These are phyloP conservation scores for Colletotrichum endophyticum DNA, from an alignment of 2,329 filamentous ascomycete species.

Conservation along the genomic window DNA sequence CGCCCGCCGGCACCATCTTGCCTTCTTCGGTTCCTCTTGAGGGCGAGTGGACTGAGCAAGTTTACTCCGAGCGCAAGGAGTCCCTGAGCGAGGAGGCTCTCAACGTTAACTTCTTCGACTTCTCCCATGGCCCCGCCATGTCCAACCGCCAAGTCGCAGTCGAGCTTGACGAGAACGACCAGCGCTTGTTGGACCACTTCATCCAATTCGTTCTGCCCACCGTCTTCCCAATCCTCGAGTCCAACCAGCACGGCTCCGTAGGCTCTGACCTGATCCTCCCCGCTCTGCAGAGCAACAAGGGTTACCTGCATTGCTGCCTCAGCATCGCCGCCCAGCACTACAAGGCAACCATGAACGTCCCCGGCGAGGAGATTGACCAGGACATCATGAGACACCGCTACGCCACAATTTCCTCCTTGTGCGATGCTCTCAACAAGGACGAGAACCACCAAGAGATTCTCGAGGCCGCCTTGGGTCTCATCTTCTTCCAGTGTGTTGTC, in stretches of 20 bases:
- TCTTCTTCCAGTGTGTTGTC: conserved; percentile 94
- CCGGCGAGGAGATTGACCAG: conserved; percentile 78
- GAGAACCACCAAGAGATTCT: conserved; percentile 86
- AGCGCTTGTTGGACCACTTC: conserved; percentile 88
- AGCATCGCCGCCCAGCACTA: conserved; percentile 92
- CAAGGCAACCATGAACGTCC: conserved; percentile 74
- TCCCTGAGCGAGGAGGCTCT: conserved; percentile 69
- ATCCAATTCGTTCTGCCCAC: conserved; percentile 84
- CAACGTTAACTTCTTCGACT: conserved; percentile 84
- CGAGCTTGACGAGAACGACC: conserved; percentile 86
- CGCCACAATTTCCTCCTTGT: conserved; percentile 84
- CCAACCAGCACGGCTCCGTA: conserved; percentile 84
- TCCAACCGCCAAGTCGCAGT: conserved; percentile 73
- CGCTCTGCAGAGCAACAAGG: conserved; percentile 88
- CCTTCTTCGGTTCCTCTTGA: conserved; percentile 62
- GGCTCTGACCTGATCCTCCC: conserved; percentile 84
- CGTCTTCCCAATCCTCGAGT: conserved; percentile 91
- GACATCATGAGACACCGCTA: conserved; percentile 94
- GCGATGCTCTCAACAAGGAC: conserved; percentile 79
- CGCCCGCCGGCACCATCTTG: conserved; percentile 70
- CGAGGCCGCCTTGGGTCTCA: conserved; percentile 91
- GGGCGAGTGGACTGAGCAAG: conserved; percentile 75
- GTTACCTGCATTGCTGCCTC: conserved; percentile 93
- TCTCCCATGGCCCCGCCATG: conserved; percentile 70
- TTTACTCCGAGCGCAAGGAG: conserved; percentile 71